A percentile compares a stretch with the other conserved stretches of the same genome.
phyloP scores from a whole-genome alignment of 805 yeast species.

The Barnettozyma sucrosica region DNA sequence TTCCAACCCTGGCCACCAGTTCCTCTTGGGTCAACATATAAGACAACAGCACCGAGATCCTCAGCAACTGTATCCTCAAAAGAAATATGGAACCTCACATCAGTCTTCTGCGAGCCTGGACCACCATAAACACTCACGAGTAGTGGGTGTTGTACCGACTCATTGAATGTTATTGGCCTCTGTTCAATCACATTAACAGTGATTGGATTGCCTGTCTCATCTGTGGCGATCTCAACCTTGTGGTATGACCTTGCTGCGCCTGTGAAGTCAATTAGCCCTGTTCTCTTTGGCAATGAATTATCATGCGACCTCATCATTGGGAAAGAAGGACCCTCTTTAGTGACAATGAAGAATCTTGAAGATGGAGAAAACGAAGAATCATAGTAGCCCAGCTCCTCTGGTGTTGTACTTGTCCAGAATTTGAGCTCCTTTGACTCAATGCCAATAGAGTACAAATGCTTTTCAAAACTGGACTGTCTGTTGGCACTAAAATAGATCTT shows the following conservation, averaged over 20 bases:
- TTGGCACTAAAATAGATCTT: slow-evolving; percentile 54
- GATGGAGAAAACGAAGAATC: slow-evolving; percentile 50
- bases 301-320: slow-evolving; percentile 16
- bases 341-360: slow-evolving; percentile 44
- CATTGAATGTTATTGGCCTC: slow-evolving; percentile 51
- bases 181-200: slow-evolving; percentile 53
- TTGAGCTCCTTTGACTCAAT: slow-evolving; percentile 26
- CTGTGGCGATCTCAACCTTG: slow-evolving; percentile 17
- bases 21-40: slow-evolving; percentile 75
- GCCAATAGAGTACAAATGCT: slow-evolving; percentile 51
- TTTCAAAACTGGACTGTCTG: slow-evolving; percentile 40
- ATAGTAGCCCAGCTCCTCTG: slow-evolving; percentile 39
- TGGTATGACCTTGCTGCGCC: slow-evolving; percentile 19
- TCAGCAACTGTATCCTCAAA: slow-evolving; percentile 59
- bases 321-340: slow-evolving; percentile 22
- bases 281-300: slow-evolving; percentile 2
- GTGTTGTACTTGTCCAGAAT: slow-evolving; percentile 24
- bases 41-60: slow-evolving; percentile 50
- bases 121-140: slow-evolving; percentile 73
- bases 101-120: slow-evolving; percentile 66
- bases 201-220: slow-evolving; percentile 17
- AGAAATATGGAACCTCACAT: slow-evolving; percentile 40
- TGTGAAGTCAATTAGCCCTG: slow-evolving; percentile 14
- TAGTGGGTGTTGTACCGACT: slow-evolving; percentile 48
- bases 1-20: slow-evolving; percentile 78